Base-by-base conservation (phyloP, 306 rosid species). In the Boehmeria nivea region DNA sequence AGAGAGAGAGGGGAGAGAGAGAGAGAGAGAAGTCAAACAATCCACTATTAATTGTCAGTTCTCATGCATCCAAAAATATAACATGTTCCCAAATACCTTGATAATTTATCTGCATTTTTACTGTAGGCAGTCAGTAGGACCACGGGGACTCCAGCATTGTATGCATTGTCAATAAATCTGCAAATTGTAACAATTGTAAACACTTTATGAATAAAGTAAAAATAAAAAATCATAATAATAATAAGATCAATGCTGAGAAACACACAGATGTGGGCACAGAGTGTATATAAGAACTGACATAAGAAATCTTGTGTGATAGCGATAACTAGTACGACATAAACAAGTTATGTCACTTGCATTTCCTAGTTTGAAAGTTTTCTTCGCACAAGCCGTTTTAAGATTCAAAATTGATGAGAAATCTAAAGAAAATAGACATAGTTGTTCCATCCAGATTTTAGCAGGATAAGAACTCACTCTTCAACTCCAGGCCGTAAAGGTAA, bases 101-200 rank as follows among this genome's bases (percentile, higher is more conserved):
- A 76, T 72, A 84, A 61, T 74, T 54, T 38, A 70, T 87, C 89
- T 43, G 91, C 85, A 36, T 68, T 82, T 75, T 76, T 82, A 76
- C 74, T 49, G 75, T 84, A 87, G 67, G 95, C 81, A 10, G 94
- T 84, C 61, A 87, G 63, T 68, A 90, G 66, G 57, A 78, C 64
- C 55, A 90, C 83, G 34, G 87, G 94, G 67, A 87, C 72, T 52
- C 86, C 88, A 60, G 76, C 91, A 13, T 52, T 54, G 67, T 75
- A 74, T 20, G 98, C 91, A 24, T 76, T 76, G 60, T 90, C 95
- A 49, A 90, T 76, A 78, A 90, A 90, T 58, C 98, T 90, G 86
- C 66, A 71, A 59, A 68, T 54, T 54, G 52, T 51, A 31, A 31
- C 36, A 10, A 31, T 31, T 4, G 36, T 31, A 31, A 31, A 31